Conservation (phyloP, 2,329 filamentous ascomycete species). For the Colletotrichum lentis region DNA sequence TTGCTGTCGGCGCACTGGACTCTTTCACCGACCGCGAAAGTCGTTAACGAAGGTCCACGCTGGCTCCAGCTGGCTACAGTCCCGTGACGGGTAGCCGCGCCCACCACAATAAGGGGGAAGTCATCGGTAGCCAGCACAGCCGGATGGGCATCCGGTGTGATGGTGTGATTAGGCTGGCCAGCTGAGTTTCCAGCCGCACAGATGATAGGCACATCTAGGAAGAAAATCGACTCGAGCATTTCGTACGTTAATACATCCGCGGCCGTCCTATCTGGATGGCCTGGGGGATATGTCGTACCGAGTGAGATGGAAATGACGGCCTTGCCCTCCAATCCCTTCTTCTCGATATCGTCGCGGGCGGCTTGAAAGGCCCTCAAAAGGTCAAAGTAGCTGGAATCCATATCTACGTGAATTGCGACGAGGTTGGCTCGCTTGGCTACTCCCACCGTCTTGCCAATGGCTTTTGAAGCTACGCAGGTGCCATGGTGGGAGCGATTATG, state of each 20-base stretch:
- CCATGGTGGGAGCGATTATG: too few relatives aligned
- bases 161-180: too few relatives aligned
- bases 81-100: neutral
- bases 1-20: neutral
- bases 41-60: neutral
- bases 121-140: too few relatives aligned
- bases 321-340: neutral
- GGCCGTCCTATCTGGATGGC: too few relatives aligned
- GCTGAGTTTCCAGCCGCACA: neutral
- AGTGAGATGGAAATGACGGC: neutral
- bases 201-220: too few relatives aligned
- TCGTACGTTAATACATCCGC: too few relatives aligned
- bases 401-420: neutral
- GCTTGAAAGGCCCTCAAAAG: too few relatives aligned
- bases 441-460: neutral
- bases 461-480: neutral
- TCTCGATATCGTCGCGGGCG: neutral
- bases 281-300: too few relatives aligned
- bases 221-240: too few relatives aligned
- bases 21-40: neutral
- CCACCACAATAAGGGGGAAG: neutral
- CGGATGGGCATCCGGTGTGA: too few relatives aligned
- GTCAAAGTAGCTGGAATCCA: too few relatives aligned
- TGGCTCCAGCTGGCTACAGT: too few relatives aligned
- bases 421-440: constrained; percentile 7